Evolutionary conservation across 331 rosid species (phyloP).

Genomic region (Quercus phellos): DNA sequence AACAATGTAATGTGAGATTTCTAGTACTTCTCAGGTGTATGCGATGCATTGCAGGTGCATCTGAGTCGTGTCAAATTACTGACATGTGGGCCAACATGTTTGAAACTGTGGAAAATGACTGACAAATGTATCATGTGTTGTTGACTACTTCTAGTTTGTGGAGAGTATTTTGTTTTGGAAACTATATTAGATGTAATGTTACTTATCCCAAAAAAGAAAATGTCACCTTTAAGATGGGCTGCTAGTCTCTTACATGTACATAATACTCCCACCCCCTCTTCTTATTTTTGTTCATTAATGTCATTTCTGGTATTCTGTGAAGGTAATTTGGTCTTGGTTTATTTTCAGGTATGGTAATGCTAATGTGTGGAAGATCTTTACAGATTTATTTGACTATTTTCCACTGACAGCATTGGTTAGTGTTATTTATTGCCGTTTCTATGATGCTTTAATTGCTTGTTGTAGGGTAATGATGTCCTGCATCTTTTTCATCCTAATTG

Average conservation of each 20-base stretch:
- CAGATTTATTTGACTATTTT: constrained; percentile 92
- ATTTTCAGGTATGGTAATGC: constrained; percentile 88
- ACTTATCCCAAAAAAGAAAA: no score
- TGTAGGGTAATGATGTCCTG: neutral
- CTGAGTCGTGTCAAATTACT: neutral
- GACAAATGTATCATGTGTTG: neutral
- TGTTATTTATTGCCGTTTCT: constrained; percentile 4
- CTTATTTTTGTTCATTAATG: neutral
- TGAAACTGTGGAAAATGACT: neutral
- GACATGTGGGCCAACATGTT: neutral
- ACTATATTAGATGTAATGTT: neutral
- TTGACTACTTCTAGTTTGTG: neutral
- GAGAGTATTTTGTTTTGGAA: neutral
- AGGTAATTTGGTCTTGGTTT: constrained; percentile 19
- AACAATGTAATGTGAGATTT: neutral
- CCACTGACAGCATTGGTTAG: constrained; percentile 98
- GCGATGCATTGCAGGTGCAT: neutral
- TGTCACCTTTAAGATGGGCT: neutral
- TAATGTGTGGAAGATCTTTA: constrained; percentile 95
- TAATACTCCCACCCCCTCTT: neutral
- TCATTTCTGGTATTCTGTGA: constrained; percentile 10
- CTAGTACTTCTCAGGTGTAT: neutral
- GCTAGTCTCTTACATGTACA: neutral
- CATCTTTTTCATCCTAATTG: neutral
- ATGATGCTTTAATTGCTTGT: constrained; percentile 1